A percentile compares a stretch with the other conserved stretches of the same genome.
phyloP scores from a whole-genome alignment of 345 rosid species.

The Eucalyptus erythrocorys region DNA sequence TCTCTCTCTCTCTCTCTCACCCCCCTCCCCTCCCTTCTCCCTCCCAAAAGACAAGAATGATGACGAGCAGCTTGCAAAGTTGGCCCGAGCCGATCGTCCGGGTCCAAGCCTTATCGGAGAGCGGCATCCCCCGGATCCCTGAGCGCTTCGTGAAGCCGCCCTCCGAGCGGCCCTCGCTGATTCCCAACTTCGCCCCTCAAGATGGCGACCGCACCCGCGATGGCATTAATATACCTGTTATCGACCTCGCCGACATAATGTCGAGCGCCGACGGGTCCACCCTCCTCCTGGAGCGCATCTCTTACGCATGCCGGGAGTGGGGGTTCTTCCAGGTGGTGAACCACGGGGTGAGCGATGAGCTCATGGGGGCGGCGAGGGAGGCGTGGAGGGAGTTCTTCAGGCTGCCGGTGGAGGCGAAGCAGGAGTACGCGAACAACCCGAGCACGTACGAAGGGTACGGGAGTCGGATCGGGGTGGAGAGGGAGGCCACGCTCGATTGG shows the following conservation, averaged over 20 bases:
- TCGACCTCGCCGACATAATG: slow-evolving; percentile 32
- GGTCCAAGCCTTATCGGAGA: slow-evolving; percentile 68
- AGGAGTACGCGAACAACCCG: slow-evolving; percentile 58
- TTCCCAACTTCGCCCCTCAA: not conserved
- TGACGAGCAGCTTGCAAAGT: not conserved
- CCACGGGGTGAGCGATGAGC: slow-evolving; percentile 51
- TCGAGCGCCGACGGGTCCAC: not conserved
- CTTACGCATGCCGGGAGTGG: slow-evolving; percentile 60
- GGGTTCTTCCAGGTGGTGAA: slow-evolving; percentile 81
- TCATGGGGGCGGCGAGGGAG: slow-evolving; percentile 33
- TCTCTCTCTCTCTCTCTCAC: not conserved
- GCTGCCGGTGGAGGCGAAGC: slow-evolving; percentile 51
- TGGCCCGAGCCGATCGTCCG: slow-evolving; percentile 92
- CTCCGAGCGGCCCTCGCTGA: slow-evolving; percentile 26
- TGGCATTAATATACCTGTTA: slow-evolving; percentile 34
- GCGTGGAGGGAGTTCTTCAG: slow-evolving; percentile 61
- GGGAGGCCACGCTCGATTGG: slow-evolving; percentile 78
- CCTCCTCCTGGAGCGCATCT: slow-evolving; percentile 12
- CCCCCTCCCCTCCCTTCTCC: too few relatives aligned
- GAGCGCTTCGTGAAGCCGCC: slow-evolving; percentile 43
- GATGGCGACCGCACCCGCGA: not conserved
- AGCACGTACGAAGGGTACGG: slow-evolving; percentile 83
- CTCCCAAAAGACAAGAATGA: not conserved
- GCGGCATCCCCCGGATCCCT: slow-evolving; percentile 42
- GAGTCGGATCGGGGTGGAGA: slow-evolving; percentile 66